A percentile compares a stretch with the other conserved stretches of the same genome.
Conservation (phyloP, 768 basidiomycete species). For the Hortiboletus campestris region DNA sequence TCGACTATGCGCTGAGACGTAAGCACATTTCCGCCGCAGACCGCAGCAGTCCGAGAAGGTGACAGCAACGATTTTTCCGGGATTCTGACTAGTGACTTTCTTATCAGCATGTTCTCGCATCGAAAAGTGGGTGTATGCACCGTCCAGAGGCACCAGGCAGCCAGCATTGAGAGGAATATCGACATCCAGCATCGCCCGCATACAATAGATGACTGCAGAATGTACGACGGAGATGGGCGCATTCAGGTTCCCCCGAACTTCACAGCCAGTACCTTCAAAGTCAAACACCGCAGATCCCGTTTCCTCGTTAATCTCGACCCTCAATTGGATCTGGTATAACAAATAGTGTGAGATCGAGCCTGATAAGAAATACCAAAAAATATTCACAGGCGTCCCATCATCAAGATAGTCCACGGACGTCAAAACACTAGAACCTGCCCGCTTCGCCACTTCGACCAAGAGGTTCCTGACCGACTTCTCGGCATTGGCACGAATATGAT, state of each 20-base stretch:
- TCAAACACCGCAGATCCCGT: constrained; percentile 81
- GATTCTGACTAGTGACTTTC: constrained; percentile 56
- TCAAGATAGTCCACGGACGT: constrained; percentile 81
- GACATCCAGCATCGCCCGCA: constrained; percentile 79
- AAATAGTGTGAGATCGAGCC: constrained; percentile 1
- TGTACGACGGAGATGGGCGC: constrained; percentile 83
- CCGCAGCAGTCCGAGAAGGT: constrained; percentile 84
- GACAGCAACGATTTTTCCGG: constrained; percentile 76
- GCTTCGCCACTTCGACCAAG: constrained; percentile 69
- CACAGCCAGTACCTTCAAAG: constrained; percentile 80
- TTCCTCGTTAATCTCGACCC: constrained; percentile 71
- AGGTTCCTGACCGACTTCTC: constrained; percentile 84
- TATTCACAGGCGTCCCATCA: constrained; percentile 76
- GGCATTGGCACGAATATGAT: constrained; percentile 85
- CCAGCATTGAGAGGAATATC: constrained; percentile 95
- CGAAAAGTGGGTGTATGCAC: constrained; percentile 38
- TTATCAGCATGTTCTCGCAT: not conserved
- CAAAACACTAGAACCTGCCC: constrained; percentile 62
- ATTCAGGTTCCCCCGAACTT: constrained; percentile 84
- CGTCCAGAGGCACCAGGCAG: constrained; percentile 81
- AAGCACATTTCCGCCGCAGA: constrained; percentile 90
- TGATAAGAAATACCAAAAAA: not conserved
- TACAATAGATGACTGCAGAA: constrained; percentile 86
- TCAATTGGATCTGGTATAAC: constrained; percentile 59
- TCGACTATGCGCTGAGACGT: constrained; percentile 94